Base-by-base conservation (phyloP, 1,284 basidiomycete genomes). In the Cryptococcus amylolentus region DNA sequence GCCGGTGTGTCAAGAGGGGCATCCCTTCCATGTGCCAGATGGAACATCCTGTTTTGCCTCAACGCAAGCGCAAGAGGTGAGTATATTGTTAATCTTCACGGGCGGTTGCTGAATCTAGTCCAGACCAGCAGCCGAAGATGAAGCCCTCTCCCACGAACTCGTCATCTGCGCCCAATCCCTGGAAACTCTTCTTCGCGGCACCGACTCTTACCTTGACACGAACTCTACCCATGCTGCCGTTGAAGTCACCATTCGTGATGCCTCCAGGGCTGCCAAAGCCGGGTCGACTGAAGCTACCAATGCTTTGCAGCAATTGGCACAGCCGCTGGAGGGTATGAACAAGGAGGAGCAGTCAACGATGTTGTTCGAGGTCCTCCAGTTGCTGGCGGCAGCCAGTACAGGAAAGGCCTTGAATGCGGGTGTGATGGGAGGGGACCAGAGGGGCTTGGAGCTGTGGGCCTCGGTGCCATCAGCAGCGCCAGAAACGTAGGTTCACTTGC, bases 1-100 rank as follows among this genome's bases (percentile, higher is more conserved):
- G 65, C 50, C 56, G 74, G 63, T 77, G 75, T 46, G 45, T 46
- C 49, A 73, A 73, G 47, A 68, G 75, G 43, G 74, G 74, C 2
- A 67, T 77, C 1, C 68, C 74, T 1, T 66, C 68, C 27, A 69
- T 76, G 65, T 77, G 75, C 49, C 64, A 69, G 10, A 74, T 76
- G 70, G 75, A 77, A 38, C 54, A 62, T n/a, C 71, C 74, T 1
- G 51, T 67, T 13, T 48, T 71, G 20, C 69, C 70, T 5, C 63
- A 61, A 16, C 56, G 67, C 10, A 76, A 74, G 55, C 63, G 63
- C 42, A 68, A 65, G 51, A 72, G 64, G 75, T 72, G 58, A 59
- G 73, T 56, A 46, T 1, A 1, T 18, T 38, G 23, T 41, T 52
- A 31, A 26, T 26, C 39, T 42, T 45, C 27, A 23, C 37, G 14